A percentile compares a stretch with the other conserved stretches of the same genome.
phyloP scores from a whole-genome alignment of 2,329 filamentous ascomycete species.

The Alternaria arbusti region DNA sequence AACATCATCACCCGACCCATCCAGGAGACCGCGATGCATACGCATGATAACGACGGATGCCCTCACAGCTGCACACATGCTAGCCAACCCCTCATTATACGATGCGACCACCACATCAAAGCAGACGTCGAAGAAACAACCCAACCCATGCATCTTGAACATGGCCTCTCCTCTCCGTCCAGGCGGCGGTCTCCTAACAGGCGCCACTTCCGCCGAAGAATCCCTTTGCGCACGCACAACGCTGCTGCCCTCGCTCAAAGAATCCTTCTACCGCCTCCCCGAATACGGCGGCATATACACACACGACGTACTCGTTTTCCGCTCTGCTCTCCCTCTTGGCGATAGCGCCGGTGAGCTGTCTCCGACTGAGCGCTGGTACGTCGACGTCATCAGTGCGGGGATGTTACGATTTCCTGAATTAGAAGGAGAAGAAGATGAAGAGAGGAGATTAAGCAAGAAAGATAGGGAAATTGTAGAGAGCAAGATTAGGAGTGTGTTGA shows the following conservation, averaged over 20 bases:
- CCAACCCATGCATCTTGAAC: slow-evolving; percentile 63
- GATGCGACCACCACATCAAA: neutral
- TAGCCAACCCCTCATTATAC: slow-evolving; percentile 29
- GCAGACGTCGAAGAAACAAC: slow-evolving; percentile 22
- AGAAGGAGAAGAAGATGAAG: slow-evolving; percentile 50
- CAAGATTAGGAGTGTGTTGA: slow-evolving; percentile 66
- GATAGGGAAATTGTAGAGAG: slow-evolving; percentile 59
- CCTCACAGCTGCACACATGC: slow-evolving; percentile 58
- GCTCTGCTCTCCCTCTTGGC: slow-evolving; percentile 40
- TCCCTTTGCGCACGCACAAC: slow-evolving; percentile 67
- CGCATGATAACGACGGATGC: slow-evolving; percentile 60
- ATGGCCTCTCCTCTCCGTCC: slow-evolving; percentile 69
- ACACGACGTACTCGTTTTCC: slow-evolving; percentile 66
- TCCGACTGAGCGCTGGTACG: slow-evolving; percentile 62
- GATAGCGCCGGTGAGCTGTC: slow-evolving; percentile 49
- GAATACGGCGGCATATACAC: slow-evolving; percentile 64
- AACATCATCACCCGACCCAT: neutral
- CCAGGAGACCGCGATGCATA: slow-evolving; percentile 37
- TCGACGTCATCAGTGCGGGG: slow-evolving; percentile 65
- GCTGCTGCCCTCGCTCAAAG: slow-evolving; percentile 63
- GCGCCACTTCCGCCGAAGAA: slow-evolving; percentile 67
- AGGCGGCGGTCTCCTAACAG: slow-evolving; percentile 66
- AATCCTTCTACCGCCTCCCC: slow-evolving; percentile 66
- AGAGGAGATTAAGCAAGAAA: slow-evolving; percentile 39
- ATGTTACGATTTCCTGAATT: slow-evolving; percentile 66